phyloP scores from a whole-genome alignment of 805 yeast genomes.

The Priceomyces carsonii region DNA sequence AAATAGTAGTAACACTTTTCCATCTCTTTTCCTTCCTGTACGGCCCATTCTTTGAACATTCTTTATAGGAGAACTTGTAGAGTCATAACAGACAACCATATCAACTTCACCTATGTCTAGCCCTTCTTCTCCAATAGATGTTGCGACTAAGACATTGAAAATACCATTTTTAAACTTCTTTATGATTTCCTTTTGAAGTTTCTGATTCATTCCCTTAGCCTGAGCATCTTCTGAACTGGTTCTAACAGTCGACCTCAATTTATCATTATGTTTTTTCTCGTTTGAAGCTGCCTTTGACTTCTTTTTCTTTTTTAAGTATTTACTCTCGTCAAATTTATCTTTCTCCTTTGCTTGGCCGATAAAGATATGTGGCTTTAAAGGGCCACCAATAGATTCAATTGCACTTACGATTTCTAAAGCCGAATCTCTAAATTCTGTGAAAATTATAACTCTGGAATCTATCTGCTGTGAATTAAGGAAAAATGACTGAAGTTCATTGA shows the following conservation, averaged over 20 bases:
- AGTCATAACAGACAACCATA: slow-evolving; percentile 86
- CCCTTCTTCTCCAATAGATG: slow-evolving; percentile 98
- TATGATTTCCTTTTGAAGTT: slow-evolving; percentile 78
- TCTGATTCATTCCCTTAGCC: slow-evolving; percentile 85
- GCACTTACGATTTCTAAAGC: slow-evolving; percentile 82
- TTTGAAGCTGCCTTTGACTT: no score
- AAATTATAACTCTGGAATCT: slow-evolving; percentile 78
- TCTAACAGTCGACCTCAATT: slow-evolving; percentile 32
- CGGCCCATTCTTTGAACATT: slow-evolving; percentile 96
- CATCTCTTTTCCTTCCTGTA: slow-evolving; percentile 94
- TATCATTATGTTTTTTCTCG: slow-evolving; percentile 21
- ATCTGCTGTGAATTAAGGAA: slow-evolving; percentile 36
- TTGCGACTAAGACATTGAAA: slow-evolving; percentile 84
- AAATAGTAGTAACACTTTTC: slow-evolving; percentile 72
- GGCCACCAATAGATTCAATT: slow-evolving; percentile 38
- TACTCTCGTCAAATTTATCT: slow-evolving; percentile 63
- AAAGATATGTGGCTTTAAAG: slow-evolving; percentile 74
- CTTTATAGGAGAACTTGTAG: slow-evolving; percentile 90
- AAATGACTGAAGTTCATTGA: slow-evolving; percentile 59
- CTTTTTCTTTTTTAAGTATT: slow-evolving; percentile 34
- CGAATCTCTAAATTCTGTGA: slow-evolving; percentile 86
- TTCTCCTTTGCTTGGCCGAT: slow-evolving; percentile 88
- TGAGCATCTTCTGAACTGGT: slow-evolving; percentile 78
- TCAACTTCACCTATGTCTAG: slow-evolving; percentile 98
- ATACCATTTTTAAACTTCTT: slow-evolving; percentile 70